Conservation (phyloP, 2,329 filamentous ascomycete genomes). For the Monosporascus sp. region DNA sequence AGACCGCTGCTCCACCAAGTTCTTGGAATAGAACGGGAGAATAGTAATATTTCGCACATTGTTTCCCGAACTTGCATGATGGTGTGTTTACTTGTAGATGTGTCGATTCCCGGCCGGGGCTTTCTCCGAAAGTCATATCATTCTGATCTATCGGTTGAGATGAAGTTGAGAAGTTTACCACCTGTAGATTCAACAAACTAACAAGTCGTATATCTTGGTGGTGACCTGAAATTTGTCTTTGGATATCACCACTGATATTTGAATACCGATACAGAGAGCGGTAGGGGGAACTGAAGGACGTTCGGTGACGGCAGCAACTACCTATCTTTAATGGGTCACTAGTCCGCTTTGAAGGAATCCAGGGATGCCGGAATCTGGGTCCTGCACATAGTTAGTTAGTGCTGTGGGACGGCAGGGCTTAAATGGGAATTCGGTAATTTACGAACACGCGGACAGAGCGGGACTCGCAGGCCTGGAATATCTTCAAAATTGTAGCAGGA, state of each 20-base stretch:
- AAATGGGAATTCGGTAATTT: not conserved
- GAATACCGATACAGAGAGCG: not conserved
- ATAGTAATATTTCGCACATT: not conserved
- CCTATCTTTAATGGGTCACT: not conserved
- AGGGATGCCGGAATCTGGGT: not conserved
- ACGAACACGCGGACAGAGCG: not conserved
- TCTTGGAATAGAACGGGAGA: too few species aligned
- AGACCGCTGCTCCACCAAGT: too few species aligned
- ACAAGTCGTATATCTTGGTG: too few species aligned
- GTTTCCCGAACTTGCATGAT: not conserved
- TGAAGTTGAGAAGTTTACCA: not conserved
- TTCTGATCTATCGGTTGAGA: too few species aligned
- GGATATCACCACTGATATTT: not conserved
- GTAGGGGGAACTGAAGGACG: not conserved
- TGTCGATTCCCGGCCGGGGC: too few species aligned
- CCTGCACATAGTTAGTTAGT: not conserved
- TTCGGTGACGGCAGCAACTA: not conserved
- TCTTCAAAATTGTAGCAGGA: not conserved
- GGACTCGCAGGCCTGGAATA: not conserved
- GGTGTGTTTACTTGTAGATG: not conserved
- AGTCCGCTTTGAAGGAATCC: not conserved
- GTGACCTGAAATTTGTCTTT: not conserved
- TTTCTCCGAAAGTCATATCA: too few species aligned
- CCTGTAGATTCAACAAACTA: too few species aligned
- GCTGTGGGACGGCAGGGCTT: not conserved